These are phyloP conservation scores for Fusarium tjaetaba DNA, from an alignment of 2,329 filamentous ascomycete species.

Conservation along the genomic window DNA sequence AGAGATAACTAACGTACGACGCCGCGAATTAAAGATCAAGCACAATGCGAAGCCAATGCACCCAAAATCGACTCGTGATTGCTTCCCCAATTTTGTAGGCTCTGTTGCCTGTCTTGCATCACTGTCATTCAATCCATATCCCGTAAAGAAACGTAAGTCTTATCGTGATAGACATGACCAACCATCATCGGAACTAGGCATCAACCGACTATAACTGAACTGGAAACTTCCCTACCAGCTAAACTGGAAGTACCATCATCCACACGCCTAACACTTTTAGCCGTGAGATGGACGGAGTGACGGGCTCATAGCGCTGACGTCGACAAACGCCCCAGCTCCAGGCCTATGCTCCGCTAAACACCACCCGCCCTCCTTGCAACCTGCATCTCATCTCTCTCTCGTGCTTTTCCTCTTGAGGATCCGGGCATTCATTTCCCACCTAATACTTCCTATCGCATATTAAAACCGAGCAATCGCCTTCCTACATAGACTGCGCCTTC, in stretches of 20 bases:
- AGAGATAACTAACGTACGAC: slow-evolving; percentile 7
- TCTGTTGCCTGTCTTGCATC: slow-evolving; percentile 9
- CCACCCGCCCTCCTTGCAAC: slow-evolving; percentile 45
- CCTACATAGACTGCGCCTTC: slow-evolving; percentile 32
- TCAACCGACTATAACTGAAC: slow-evolving; percentile 8
- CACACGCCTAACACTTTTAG: slow-evolving; percentile 31
- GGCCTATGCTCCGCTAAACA: slow-evolving; percentile 44
- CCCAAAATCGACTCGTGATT: slow-evolving; percentile 8
- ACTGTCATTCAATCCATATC: not conserved
- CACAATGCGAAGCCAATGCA: slow-evolving; percentile 1
- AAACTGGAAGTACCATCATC: slow-evolving; percentile 15
- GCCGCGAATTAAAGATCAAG: slow-evolving; percentile 18
- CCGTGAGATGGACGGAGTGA: slow-evolving; percentile 40
- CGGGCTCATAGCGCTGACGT: slow-evolving; percentile 57
- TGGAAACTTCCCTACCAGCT: slow-evolving; percentile 7
- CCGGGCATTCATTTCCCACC: slow-evolving; percentile 12
- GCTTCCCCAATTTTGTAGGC: not conserved
- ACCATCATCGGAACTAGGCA: slow-evolving; percentile 34
- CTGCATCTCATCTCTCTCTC: slow-evolving; percentile 32
- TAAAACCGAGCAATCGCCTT: slow-evolving; percentile 27
- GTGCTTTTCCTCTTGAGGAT: slow-evolving; percentile 28
- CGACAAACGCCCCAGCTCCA: slow-evolving; percentile 51
- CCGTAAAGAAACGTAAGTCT: not conserved
- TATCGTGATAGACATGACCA: slow-evolving; percentile 17
- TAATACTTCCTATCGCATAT: slow-evolving; percentile 15